Evolutionary conservation across 2,329 filamentous ascomycete genomes (phyloP), one percentile per base, ranked within the genome.

Genomic region (Ophiognomonia clavigignenti-juglandacearum): DNA sequence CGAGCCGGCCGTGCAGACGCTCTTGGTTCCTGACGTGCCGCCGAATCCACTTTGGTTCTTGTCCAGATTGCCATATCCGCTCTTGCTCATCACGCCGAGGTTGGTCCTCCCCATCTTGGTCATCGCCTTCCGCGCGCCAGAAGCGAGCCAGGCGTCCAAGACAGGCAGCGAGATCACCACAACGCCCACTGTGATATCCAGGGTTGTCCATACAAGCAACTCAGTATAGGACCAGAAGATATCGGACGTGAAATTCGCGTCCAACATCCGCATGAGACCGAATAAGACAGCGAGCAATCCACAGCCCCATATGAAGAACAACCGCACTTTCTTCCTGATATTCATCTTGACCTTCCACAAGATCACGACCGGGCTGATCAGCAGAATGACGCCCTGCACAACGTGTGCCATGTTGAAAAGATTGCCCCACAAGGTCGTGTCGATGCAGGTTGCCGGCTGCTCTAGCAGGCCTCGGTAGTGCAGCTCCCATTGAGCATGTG

Each of bases 341-440:
- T 57, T 51, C 56, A 67, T 64, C 11, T 53, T 52, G 2, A 67
- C 57, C 27, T 59, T 60, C 61, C 60, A 66, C 5, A 67, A 48
- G 1, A 67, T 60, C n/a, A 64, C 57, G 6, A 67, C 48, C 2
- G 65, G 64, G 0, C 62, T 59, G 2, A 54, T 35, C n/a, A 67
- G 53, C 2, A 67, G 52, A 8, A 53, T 53, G 47, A 64, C 60
- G 32, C 65, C 65, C 52, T 65, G 61, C 11, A 59, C 53, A 11
- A 64, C 60, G 44, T 67, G 64, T 10, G 64, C 57, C 26, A 57
- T 49, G 45, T 57, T 61, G 3, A 66, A 41, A 11, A 60, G 47
- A 11, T 53, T 52, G 9, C 54, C 53, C 13, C 61, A 50, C 8
- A 56, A 22, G 8, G 42, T 53, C 5, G 45, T 46, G 35, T 51